phyloP scores from a whole-genome alignment of 2,329 filamentous ascomycete genomes.

The Acarospora socialis region DNA sequence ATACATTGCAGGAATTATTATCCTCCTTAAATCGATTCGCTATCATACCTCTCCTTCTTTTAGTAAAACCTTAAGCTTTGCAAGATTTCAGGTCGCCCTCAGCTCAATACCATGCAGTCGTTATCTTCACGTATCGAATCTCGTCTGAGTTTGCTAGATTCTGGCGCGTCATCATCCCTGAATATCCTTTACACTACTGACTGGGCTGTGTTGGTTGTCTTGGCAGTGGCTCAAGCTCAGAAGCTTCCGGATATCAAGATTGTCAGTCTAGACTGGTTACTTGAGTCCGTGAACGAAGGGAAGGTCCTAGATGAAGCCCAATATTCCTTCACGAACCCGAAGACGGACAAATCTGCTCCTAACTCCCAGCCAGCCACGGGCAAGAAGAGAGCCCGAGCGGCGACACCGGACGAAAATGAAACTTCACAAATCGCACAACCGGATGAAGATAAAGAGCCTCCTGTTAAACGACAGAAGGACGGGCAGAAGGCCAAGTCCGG shows the following conservation, averaged over 20 bases:
- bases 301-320: conserved; percentile 26
- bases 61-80: too few relatives aligned
- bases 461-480: conserved; percentile 29
- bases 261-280: conserved; percentile 47
- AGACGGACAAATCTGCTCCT: conserved; percentile 3
- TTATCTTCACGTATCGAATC: too few relatives aligned
- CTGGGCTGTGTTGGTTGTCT: not conserved
- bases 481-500: conserved; percentile 31
- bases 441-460: conserved; percentile 12
- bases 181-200: too few relatives aligned
- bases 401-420: conserved; percentile 11
- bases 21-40: too few relatives aligned
- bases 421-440: conserved; percentile 6
- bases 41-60: too few relatives aligned
- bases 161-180: too few relatives aligned
- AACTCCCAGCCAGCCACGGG: conserved; percentile 9
- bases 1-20: too few relatives aligned
- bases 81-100: too few relatives aligned
- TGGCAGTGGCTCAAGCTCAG: conserved; percentile 30
- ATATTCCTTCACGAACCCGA: conserved; percentile 20
- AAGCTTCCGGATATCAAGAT: conserved; percentile 36
- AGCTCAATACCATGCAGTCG: too few relatives aligned
- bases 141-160: too few relatives aligned
- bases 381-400: conserved; percentile 11
- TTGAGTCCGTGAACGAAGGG: conserved; percentile 36